These are phyloP conservation scores for Flaveria brownii DNA, from an alignment of 129 eudicot species.

Conservation along the genomic window DNA sequence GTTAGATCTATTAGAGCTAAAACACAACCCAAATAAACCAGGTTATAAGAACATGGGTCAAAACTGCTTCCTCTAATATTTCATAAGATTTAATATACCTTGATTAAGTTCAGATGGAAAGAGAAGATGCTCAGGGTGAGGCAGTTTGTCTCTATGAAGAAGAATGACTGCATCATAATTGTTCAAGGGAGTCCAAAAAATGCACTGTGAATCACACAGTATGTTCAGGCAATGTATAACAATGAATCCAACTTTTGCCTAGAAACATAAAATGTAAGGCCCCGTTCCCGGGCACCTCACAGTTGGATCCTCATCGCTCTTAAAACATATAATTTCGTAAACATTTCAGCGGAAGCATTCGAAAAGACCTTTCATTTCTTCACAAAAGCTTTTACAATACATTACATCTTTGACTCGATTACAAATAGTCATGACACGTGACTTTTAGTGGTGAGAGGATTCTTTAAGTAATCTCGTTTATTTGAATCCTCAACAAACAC, in stretches of 20 bases:
- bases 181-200: conserved; percentile 92
- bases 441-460: no score
- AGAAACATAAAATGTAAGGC: neutral
- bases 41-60: neutral
- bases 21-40: neutral
- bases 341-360: no score
- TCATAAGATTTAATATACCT: conserved; percentile 42
- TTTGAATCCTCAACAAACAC: no score
- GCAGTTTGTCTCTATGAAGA: conserved; percentile 80
- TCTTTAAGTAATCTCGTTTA: no score
- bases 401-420: no score
- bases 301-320: no score
- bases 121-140: conserved; percentile 83
- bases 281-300: no score
- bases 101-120: conserved; percentile 81
- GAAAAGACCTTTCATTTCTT: no score
- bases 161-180: conserved; percentile 91
- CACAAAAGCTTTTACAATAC: no score
- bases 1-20: neutral
- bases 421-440: no score
- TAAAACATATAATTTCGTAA: no score
- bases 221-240: neutral
- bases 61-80: neutral
- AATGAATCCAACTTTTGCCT: neutral
- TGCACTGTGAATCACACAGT: conserved; percentile 56